These are phyloP conservation scores for Sporothrix inflata DNA, from an alignment of 2,329 filamentous ascomycete species.

Conservation along the genomic window DNA sequence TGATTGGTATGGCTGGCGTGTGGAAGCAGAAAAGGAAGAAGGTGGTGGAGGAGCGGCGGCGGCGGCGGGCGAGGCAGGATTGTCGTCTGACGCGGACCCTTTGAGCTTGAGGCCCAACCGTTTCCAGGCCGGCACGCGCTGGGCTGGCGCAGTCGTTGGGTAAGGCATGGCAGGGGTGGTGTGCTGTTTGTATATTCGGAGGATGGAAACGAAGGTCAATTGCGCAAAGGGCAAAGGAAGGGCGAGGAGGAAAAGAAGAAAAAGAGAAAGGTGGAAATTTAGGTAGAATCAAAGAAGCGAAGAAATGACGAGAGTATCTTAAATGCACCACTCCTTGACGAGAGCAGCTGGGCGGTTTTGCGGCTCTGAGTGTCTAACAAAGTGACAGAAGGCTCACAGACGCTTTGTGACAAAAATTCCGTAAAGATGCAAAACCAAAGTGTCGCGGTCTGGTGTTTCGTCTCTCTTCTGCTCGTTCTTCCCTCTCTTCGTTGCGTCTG, in stretches of 20 bases:
- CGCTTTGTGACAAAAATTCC: neutral
- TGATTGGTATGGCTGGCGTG: slow-evolving; percentile 45
- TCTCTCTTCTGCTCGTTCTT: neutral
- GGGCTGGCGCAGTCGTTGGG: slow-evolving; percentile 48
- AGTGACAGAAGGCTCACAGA: neutral
- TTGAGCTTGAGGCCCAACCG: slow-evolving; percentile 67
- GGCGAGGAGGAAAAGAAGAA: neutral
- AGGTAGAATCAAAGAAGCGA: neutral
- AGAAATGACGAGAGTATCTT: neutral
- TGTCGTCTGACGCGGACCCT: slow-evolving; percentile 43
- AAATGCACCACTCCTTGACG: neutral
- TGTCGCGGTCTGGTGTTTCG: neutral
- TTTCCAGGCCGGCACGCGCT: slow-evolving; percentile 62
- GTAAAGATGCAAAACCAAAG: neutral
- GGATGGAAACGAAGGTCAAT: neutral
- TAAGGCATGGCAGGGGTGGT: slow-evolving; percentile 44
- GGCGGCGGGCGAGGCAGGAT: slow-evolving; percentile 39
- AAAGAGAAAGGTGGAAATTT: neutral
- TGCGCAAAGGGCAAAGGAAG: neutral
- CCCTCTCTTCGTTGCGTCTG: neutral
- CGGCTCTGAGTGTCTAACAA: neutral
- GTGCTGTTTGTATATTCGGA: neutral
- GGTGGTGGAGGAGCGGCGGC: slow-evolving; percentile 29
- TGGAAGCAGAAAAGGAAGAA: slow-evolving; percentile 8
- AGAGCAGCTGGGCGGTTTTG: neutral